Evolutionary conservation across 2,329 filamentous ascomycete genomes (phyloP).

Genomic region (Exophiala oligosperma): DNA sequence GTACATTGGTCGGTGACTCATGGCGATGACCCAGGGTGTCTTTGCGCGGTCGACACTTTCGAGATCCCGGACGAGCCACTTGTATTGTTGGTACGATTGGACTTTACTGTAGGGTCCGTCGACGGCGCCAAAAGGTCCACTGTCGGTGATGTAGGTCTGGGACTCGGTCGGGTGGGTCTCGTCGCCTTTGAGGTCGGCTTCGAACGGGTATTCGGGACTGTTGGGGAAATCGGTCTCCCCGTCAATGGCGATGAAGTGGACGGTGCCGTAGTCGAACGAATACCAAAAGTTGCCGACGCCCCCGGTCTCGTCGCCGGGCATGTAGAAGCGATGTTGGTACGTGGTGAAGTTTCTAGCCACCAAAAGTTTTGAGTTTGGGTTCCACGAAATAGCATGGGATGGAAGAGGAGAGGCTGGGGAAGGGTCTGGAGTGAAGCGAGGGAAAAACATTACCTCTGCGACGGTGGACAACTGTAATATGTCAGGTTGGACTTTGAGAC

Average conservation of each 20-base stretch:
- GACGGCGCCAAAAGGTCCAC: constrained; percentile 51
- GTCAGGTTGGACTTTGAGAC: constrained; percentile 40
- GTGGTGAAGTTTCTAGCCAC: constrained; percentile 50
- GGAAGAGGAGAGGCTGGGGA: neutral
- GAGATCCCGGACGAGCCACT: constrained; percentile 50
- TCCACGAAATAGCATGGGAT: neutral
- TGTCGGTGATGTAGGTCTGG: constrained; percentile 50
- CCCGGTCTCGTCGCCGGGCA: constrained; percentile 50
- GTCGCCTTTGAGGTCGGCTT: constrained; percentile 43
- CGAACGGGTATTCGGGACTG: constrained; percentile 49
- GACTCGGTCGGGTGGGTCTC: constrained; percentile 42
- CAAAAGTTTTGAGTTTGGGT: neutral
- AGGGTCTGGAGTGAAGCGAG: neutral
- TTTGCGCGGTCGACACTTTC: constrained; percentile 46
- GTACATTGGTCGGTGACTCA: constrained; percentile 54
- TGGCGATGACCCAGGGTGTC: constrained; percentile 53
- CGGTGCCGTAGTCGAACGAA: constrained; percentile 56
- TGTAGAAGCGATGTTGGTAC: constrained; percentile 53
- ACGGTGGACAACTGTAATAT: constrained; percentile 55
- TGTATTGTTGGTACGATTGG: constrained; percentile 47
- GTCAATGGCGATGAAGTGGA: constrained; percentile 51
- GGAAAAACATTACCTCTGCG: constrained; percentile 41
- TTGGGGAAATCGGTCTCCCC: constrained; percentile 53
- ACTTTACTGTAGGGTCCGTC: constrained; percentile 42
- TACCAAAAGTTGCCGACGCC: constrained; percentile 57